Evolutionary conservation across 2,329 filamentous ascomycete species (phyloP), one percentile per base, ranked within the genome.

Genomic region (Phaeosphaeria sp.): DNA sequence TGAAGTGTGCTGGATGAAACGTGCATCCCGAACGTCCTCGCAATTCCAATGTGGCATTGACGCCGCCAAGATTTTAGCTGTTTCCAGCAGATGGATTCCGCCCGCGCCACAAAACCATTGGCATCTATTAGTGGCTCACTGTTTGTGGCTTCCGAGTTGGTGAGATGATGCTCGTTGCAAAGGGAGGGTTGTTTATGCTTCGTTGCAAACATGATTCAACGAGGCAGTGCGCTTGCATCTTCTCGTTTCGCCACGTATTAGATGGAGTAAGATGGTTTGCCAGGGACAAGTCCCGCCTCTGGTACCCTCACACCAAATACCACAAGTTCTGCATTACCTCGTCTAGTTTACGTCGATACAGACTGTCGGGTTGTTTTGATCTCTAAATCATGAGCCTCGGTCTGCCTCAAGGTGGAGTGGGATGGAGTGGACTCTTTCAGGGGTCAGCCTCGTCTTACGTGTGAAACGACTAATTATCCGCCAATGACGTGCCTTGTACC

Each of bases 1-100:
- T 21, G 55, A 64, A 56, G 50, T 54, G 46, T 27, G 44, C 23
- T 22, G 51, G 55, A 48, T 69, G 69, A 69, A 72, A 68, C 67
- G 55, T 61, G 58, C 56, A 60, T 57, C 55, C 47, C 50, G 55
- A 30, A 46, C 49, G 53, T 62, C 63, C 57, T 64, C 51, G 48
- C 43, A 62, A 55, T 47, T 66, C 58, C 48, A 27, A 27, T 53
- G 51, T 46, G 46, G 50, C 50, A 56, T 50, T 57, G 55, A 50
- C 59, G 58, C 58, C 25, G 65, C 67, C 67, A 71, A 73, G 69
- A 25, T 17, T 15, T 50, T 62, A 23, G 56, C 52, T 65, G 63
- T 68, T 71, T 70, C 63, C 63, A 33, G 56, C 58, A 64, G 36
- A 65, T 53, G 33, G 55, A 7, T 47, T 47, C 48, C 58, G 43